Conservation (phyloP, 1,284 basidiomycete species). For the Boletus austroedulis region DNA sequence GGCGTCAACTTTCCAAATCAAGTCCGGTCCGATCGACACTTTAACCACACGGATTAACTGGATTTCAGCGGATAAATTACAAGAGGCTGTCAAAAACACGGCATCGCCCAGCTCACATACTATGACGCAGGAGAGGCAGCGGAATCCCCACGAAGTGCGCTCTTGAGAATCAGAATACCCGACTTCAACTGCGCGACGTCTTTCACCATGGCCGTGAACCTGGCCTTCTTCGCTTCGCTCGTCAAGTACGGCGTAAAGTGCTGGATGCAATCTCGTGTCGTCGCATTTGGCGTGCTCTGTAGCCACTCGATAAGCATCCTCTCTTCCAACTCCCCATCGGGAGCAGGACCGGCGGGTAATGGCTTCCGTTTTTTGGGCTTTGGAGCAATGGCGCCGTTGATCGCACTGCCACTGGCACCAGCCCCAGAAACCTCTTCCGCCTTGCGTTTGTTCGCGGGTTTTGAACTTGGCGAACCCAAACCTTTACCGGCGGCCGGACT, state of each 20-base stretch:
- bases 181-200: conserved; percentile 69
- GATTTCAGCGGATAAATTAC: conserved; percentile 20
- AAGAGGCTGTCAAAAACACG: conserved; percentile 19
- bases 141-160: conserved; percentile 38
- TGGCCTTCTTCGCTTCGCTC: conserved; percentile 62
- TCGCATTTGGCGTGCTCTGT: conserved; percentile 57
- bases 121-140: conserved; percentile 27
- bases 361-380: conserved; percentile 69
- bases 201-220: conserved; percentile 73
- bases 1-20: conserved; percentile 16
- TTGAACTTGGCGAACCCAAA: conserved; percentile 34
- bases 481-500: conserved; percentile 40
- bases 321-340: conserved; percentile 57
- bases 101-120: conserved; percentile 17
- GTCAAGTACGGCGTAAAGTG: conserved; percentile 73
- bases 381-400: conserved; percentile 38
- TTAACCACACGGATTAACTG: background rate
- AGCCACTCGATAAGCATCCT: conserved; percentile 71
- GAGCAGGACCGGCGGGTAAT: conserved; percentile 37
- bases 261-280: conserved; percentile 72
- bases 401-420: conserved; percentile 31
- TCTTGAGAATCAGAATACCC: conserved; percentile 60
- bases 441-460: conserved; percentile 60
- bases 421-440: conserved; percentile 48
- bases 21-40: conserved; percentile 23